Conservation (phyloP, 768 basidiomycete genomes). For the Clavulina sp. region DNA sequence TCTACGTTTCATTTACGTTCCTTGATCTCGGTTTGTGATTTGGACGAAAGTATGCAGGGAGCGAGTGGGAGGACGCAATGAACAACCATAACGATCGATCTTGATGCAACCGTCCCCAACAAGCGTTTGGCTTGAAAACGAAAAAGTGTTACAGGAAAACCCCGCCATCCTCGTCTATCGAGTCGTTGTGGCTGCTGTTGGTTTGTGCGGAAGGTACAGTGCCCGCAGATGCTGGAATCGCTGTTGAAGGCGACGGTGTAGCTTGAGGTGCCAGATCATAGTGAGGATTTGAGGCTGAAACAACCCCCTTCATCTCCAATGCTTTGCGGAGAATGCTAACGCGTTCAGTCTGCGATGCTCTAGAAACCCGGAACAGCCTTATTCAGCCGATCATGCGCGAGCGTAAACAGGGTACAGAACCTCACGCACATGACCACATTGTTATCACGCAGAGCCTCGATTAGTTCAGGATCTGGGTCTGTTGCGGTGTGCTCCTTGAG, state of each 20-base stretch:
- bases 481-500: background rate
- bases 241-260: background rate
- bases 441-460: background rate
- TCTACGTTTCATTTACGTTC: too few species aligned
- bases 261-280: too few species aligned
- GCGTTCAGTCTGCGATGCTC: constrained; percentile 1
- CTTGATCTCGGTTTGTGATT: too few species aligned
- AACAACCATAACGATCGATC: too few species aligned
- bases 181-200: background rate
- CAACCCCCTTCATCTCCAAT: background rate
- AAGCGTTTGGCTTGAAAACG: background rate
- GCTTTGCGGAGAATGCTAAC: background rate
- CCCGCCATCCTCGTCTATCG: background rate
- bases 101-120: background rate
- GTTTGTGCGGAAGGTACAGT: background rate
- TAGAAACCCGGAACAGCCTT: background rate
- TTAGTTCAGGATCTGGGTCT: background rate
- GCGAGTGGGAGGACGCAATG: too few species aligned
- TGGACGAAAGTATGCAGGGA: too few species aligned
- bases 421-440: background rate
- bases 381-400: background rate
- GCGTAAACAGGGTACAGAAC: too few species aligned
- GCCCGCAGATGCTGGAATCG: background rate
- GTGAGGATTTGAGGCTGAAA: background rate
- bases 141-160: background rate